Conservation (phyloP, 257 asterid species). For the Buddleja alternifolia region DNA sequence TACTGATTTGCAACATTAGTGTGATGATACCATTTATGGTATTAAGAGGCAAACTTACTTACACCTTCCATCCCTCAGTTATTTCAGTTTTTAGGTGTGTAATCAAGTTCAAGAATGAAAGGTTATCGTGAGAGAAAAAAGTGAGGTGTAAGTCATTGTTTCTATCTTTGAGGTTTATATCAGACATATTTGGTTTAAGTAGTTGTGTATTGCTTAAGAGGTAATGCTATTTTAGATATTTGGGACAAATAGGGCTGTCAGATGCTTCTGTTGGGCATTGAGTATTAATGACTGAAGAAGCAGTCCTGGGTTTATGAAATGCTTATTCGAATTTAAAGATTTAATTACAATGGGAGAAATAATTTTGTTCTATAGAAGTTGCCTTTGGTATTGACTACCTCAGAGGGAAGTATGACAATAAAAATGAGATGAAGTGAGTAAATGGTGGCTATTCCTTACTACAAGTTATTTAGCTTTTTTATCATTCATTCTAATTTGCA, state of each 20-base stretch:
- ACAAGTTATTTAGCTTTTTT: conserved; percentile 10
- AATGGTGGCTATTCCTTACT: conserved; percentile 17
- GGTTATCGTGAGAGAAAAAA: conserved; percentile 12
- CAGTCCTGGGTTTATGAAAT: conserved; percentile 20
- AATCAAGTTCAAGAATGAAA: conserved; percentile 19
- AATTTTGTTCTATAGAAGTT: conserved; percentile 14
- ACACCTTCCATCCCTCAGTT: not conserved
- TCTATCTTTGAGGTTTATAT: too few species aligned
- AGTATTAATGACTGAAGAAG: conserved; percentile 14
- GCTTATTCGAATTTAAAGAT: conserved; percentile 18
- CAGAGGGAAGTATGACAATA: conserved; percentile 16
- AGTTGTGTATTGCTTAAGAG: conserved; percentile 9
- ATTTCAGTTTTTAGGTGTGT: not conserved
- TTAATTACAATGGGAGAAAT: conserved; percentile 17
- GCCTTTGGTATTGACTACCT: conserved; percentile 12
- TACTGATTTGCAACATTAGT: conserved; percentile 1
- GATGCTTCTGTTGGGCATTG: conserved; percentile 1
- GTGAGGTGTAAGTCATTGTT: too few species aligned
- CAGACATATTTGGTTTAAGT: not conserved
- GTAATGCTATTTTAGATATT: conserved; percentile 4
- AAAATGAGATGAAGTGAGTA: conserved; percentile 23
- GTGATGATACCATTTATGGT: not conserved
- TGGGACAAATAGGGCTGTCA: not conserved
- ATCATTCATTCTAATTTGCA: conserved; percentile 29
- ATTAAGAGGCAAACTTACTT: conserved; percentile 1